Evolutionary conservation across 768 basidiomycete genomes (phyloP).

Genomic region (Mycena alexandri): DNA sequence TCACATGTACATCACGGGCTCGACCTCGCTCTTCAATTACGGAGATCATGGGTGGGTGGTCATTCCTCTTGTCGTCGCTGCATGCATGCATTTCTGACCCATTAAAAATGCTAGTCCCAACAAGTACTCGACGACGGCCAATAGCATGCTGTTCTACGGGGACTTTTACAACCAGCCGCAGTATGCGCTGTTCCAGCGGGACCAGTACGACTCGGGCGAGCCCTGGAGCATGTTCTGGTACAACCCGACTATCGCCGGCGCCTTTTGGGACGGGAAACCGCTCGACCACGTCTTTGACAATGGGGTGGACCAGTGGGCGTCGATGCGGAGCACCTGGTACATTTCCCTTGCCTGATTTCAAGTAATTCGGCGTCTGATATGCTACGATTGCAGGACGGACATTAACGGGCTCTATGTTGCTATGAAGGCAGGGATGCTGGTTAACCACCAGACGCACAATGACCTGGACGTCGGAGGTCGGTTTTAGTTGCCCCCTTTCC

Average conservation of each 20-base stretch:
- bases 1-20: slow-evolving; percentile 91
- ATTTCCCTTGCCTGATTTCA: no score
- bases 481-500: no score
- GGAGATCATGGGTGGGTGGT: slow-evolving; percentile 74
- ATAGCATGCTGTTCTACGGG: slow-evolving; percentile 86
- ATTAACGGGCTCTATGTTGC: slow-evolving; percentile 85
- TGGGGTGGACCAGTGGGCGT: slow-evolving; percentile 82
- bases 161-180: slow-evolving; percentile 75
- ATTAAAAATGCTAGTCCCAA: slow-evolving; percentile 67
- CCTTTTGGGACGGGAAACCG: slow-evolving; percentile 90
- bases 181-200: slow-evolving; percentile 93
- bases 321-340: slow-evolving; percentile 87
- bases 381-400: slow-evolving; percentile 67
- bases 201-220: slow-evolving; percentile 84
- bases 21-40: slow-evolving; percentile 86
- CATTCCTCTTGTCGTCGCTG: no score
- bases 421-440: slow-evolving; percentile 86
- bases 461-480: slow-evolving; percentile 85
- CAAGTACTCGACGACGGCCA: slow-evolving; percentile 96
- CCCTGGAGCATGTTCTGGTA: slow-evolving; percentile 97
- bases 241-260: slow-evolving; percentile 83
- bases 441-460: slow-evolving; percentile 92
- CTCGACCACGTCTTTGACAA: slow-evolving; percentile 90
- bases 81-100: no score
- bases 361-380: no score